Conservation (phyloP, 768 basidiomycete genomes). For the Phylloporus arenicola region DNA sequence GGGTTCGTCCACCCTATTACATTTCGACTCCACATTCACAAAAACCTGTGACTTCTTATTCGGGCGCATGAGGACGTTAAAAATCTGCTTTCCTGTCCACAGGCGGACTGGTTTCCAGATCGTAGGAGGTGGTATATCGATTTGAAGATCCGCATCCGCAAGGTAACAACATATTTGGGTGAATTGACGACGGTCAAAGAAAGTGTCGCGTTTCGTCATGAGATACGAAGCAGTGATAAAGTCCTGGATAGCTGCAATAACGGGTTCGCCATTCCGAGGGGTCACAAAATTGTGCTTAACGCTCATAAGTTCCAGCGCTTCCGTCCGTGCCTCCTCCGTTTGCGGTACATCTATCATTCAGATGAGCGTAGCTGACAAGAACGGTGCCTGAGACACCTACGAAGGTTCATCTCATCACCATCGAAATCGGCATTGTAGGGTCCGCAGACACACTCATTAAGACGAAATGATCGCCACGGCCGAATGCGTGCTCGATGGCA, state of each 20-base stretch:
- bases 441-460: slow-evolving; percentile 99
- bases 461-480: slow-evolving; percentile 94
- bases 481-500: slow-evolving; percentile 95
- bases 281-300: slow-evolving; percentile 97
- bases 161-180: slow-evolving; percentile 96
- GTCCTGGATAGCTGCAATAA: slow-evolving; percentile 98
- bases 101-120: slow-evolving; percentile 89
- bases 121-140: slow-evolving; percentile 92
- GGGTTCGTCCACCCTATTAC: slow-evolving; percentile 82
- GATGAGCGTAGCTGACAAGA: slow-evolving; percentile 2
- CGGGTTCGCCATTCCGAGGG: slow-evolving; percentile 96
- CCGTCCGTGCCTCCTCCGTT: slow-evolving; percentile 96
- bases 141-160: slow-evolving; percentile 83
- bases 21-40: slow-evolving; percentile 95
- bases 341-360: slow-evolving; percentile 80
- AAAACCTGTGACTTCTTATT: slow-evolving; percentile 76
- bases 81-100: slow-evolving; percentile 99
- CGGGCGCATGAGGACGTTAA: slow-evolving; percentile 94
- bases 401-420: slow-evolving; percentile 99
- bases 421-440: slow-evolving; percentile 99
- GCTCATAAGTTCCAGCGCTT: slow-evolving; percentile 95
- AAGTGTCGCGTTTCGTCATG: slow-evolving; percentile 86
- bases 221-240: slow-evolving; percentile 99
- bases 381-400: slow-evolving; percentile 41
- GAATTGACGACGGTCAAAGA: slow-evolving; percentile 92